Evolutionary conservation across 2,329 filamentous ascomycete species (phyloP).

Genomic region (Cytospora mali): DNA sequence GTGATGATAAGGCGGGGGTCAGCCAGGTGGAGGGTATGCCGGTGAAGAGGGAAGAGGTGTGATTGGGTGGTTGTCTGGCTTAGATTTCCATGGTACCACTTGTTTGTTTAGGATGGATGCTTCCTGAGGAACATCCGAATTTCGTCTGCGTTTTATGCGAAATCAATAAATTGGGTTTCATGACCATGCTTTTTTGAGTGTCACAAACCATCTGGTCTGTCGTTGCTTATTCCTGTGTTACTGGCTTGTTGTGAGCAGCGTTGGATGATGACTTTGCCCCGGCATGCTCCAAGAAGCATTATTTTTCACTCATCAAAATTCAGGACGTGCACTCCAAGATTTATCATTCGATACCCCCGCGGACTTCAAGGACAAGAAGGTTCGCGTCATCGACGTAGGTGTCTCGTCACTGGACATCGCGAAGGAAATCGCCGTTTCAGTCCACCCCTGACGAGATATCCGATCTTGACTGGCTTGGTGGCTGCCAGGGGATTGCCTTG

Average conservation of each 20-base stretch:
- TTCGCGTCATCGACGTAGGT: too few species aligned
- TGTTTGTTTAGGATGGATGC: not conserved
- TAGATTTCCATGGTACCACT: not conserved
- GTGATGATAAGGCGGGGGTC: constrained; percentile 33
- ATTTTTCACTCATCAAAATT: too few species aligned
- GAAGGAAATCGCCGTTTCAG: too few species aligned
- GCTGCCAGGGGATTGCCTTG: too few species aligned
- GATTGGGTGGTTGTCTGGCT: not conserved
- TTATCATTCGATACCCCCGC: too few species aligned
- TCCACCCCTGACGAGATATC: too few species aligned
- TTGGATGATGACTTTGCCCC: too few species aligned
- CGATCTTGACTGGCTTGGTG: too few species aligned
- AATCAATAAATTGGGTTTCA: not conserved
- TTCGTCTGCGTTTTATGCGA: not conserved
- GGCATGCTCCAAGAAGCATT: too few species aligned
- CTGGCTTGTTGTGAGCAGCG: not conserved
- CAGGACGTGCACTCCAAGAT: too few species aligned
- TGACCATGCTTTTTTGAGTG: constrained; percentile 4
- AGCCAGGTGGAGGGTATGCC: constrained; percentile 34
- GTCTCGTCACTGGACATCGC: too few species aligned
- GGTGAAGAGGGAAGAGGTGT: constrained; percentile 3
- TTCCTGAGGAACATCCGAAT: not conserved
- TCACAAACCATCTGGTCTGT: not conserved
- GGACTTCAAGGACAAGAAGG: too few species aligned
- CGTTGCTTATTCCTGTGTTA: not conserved